phyloP scores from a whole-genome alignment of 257 asterid species.

The Nemophila menziesii region DNA sequence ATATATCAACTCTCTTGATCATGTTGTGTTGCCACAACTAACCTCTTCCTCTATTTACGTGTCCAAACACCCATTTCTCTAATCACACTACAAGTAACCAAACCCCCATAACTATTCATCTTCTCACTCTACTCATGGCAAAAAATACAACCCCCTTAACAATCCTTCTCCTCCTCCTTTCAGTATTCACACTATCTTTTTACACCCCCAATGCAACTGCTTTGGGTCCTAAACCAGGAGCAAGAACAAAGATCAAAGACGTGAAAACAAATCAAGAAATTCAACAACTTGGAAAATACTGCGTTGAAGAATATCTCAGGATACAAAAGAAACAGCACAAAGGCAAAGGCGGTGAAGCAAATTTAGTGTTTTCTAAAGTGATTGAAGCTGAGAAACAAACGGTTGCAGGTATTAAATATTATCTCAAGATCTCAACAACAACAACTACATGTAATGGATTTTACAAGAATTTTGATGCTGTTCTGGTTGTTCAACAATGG shows the following conservation, averaged over 20 bases:
- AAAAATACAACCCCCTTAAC: slow-evolving; percentile 1
- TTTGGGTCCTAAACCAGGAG: slow-evolving; percentile 25
- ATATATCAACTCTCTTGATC: slow-evolving; percentile 12
- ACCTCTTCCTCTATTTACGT: slow-evolving; percentile 7
- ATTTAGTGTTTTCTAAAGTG: slow-evolving; percentile 29
- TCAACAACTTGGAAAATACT: slow-evolving; percentile 49
- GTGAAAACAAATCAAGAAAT: slow-evolving; percentile 36
- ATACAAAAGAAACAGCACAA: not conserved
- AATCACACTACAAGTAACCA: not conserved
- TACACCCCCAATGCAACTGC: slow-evolving; percentile 10
- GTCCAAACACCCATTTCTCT: slow-evolving; percentile 2
- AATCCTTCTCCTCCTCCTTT: slow-evolving; percentile 4
- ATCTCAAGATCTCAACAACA: slow-evolving; percentile 41
- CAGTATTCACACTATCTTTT: slow-evolving; percentile 6
- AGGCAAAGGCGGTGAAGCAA: not conserved
- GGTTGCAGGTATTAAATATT: slow-evolving; percentile 60
- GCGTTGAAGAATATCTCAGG: slow-evolving; percentile 29
- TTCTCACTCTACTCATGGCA: slow-evolving; percentile 4
- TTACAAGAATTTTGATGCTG: slow-evolving; percentile 32
- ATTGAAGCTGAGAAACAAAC: slow-evolving; percentile 65
- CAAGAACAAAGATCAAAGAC: slow-evolving; percentile 26
- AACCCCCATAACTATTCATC: too few species aligned
- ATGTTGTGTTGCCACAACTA: slow-evolving; percentile 14
- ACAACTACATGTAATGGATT: slow-evolving; percentile 13
- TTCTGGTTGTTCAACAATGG: slow-evolving; percentile 51